Percentiles rank a stretch among this genome's conserved stretches.
Evolutionary conservation across 1,139 yeast genomes (phyloP).

Genomic region (Protomyces arabidopsidicola): DNA sequence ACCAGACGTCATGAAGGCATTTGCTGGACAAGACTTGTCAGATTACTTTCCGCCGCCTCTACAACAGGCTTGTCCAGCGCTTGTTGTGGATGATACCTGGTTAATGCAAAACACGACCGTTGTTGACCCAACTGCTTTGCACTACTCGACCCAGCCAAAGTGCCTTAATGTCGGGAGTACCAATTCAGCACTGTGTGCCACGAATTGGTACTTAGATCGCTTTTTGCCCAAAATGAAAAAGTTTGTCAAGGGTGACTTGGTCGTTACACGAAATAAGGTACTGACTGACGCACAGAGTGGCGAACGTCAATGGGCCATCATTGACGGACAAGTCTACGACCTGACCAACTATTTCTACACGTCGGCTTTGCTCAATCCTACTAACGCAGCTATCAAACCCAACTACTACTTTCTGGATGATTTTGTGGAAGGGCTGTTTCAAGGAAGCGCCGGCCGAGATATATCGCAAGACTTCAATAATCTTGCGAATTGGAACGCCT

Average conservation of each 20-base stretch:
- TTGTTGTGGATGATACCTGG: slow-evolving; percentile 39
- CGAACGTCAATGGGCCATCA: slow-evolving; percentile 37
- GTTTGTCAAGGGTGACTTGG: slow-evolving; percentile 43
- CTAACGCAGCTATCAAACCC: background rate
- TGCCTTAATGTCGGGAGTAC: slow-evolving; percentile 30
- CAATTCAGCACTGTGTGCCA: slow-evolving; percentile 39
- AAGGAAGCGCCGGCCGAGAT: slow-evolving; percentile 42
- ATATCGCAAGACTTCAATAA: slow-evolving; percentile 37
- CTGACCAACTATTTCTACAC: slow-evolving; percentile 42
- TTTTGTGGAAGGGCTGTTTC: slow-evolving; percentile 38
- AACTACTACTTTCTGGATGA: slow-evolving; percentile 40
- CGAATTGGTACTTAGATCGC: slow-evolving; percentile 41
- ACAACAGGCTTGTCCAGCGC: slow-evolving; percentile 42
- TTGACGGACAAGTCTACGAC: slow-evolving; percentile 42
- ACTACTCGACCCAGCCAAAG: slow-evolving; percentile 38
- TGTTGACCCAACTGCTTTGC: slow-evolving; percentile 38
- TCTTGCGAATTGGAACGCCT: slow-evolving; percentile 35
- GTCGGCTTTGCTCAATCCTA: slow-evolving; percentile 31
- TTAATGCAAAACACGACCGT: slow-evolving; percentile 38
- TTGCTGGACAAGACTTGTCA: slow-evolving; percentile 43
- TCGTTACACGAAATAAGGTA: slow-evolving; percentile 38
- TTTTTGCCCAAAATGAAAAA: slow-evolving; percentile 40
- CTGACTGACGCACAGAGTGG: slow-evolving; percentile 34
- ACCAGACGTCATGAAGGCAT: slow-evolving; percentile 39
- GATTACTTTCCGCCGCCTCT: slow-evolving; percentile 45